Evolutionary conservation across 176 grass and related monocot genomes (phyloP).

Genomic region (Cenchrus purpureus): DNA sequence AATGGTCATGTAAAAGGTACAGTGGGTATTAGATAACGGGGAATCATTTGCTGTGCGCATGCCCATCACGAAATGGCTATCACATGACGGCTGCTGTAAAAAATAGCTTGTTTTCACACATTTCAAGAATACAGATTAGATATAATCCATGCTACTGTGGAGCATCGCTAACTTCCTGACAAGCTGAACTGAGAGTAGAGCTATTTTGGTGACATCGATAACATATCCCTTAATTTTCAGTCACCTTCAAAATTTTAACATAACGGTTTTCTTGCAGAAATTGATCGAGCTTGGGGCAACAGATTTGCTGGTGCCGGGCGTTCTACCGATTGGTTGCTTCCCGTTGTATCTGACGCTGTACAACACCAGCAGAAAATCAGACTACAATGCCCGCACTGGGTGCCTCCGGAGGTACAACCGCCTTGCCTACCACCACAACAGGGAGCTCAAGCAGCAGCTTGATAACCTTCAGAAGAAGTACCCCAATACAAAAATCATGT

Average conservation of each 20-base stretch:
- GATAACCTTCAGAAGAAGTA: slow-evolving; percentile 70
- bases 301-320: slow-evolving; percentile 76
- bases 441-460: slow-evolving; percentile 64
- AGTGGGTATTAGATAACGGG: slow-evolving; percentile 27
- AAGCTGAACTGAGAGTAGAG: neutral
- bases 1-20: slow-evolving; percentile 41
- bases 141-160: neutral
- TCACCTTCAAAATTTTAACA: slow-evolving; percentile 1
- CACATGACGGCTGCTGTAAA: slow-evolving; percentile 41
- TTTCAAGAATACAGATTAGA: slow-evolving; percentile 10
- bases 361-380: slow-evolving; percentile 58
- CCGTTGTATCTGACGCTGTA: slow-evolving; percentile 86
- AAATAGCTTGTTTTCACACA: slow-evolving; percentile 18
- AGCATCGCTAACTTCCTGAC: neutral
- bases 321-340: slow-evolving; percentile 90
- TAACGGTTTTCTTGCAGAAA: slow-evolving; percentile 55
- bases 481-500: slow-evolving; percentile 79
- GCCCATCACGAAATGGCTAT: slow-evolving; percentile 43
- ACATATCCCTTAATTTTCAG: neutral
- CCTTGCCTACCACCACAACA: slow-evolving; percentile 83
- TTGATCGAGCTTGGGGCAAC: slow-evolving; percentile 76
- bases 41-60: slow-evolving; percentile 48
- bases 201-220: neutral
- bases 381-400: slow-evolving; percentile 72
- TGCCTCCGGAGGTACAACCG: slow-evolving; percentile 88